Conservation (phyloP, 345 rosid genomes). For the Euclidium syriacum region DNA sequence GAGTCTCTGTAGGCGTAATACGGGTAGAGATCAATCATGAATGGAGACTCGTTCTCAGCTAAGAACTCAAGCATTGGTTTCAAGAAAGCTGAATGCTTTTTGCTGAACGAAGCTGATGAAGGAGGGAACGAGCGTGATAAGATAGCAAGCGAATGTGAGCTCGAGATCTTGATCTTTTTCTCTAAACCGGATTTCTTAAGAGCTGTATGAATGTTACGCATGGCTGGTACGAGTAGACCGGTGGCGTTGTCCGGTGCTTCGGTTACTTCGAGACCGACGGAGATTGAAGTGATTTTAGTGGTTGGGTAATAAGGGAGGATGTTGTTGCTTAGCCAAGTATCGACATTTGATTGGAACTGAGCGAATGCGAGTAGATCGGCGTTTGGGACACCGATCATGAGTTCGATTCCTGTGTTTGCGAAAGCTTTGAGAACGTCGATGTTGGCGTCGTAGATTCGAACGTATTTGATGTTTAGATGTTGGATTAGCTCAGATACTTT, state of each 20-base stretch:
- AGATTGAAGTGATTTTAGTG: constrained; percentile 66
- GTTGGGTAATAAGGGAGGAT: constrained; percentile 84
- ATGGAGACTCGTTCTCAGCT: constrained; percentile 85
- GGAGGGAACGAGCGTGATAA: constrained; percentile 85
- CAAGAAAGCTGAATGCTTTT: constrained; percentile 57
- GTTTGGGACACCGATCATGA: constrained; percentile 83
- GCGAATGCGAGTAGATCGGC: constrained; percentile 75
- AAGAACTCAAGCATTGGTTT: constrained; percentile 86
- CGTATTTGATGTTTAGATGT: constrained; percentile 61
- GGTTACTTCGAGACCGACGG: constrained; percentile 86
- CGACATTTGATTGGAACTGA: constrained; percentile 86
- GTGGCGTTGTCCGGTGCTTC: constrained; percentile 57
- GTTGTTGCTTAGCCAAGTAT: constrained; percentile 79
- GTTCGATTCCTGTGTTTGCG: constrained; percentile 82
- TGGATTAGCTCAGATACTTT: constrained; percentile 58
- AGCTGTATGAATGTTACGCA: constrained; percentile 71
- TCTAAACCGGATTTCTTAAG: constrained; percentile 70
- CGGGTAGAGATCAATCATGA: constrained; percentile 87
- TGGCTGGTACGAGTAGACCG: constrained; percentile 70
- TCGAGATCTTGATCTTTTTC: constrained; percentile 83
- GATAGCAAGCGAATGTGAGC: constrained; percentile 76
- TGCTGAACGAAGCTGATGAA: constrained; percentile 80
- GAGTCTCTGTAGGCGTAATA: constrained; percentile 83
- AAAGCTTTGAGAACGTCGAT: constrained; percentile 88
- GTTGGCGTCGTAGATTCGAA: constrained; percentile 85